Base-by-base conservation (phyloP, 1,284 basidiomycete genomes). In the Cerrena zonata region DNA sequence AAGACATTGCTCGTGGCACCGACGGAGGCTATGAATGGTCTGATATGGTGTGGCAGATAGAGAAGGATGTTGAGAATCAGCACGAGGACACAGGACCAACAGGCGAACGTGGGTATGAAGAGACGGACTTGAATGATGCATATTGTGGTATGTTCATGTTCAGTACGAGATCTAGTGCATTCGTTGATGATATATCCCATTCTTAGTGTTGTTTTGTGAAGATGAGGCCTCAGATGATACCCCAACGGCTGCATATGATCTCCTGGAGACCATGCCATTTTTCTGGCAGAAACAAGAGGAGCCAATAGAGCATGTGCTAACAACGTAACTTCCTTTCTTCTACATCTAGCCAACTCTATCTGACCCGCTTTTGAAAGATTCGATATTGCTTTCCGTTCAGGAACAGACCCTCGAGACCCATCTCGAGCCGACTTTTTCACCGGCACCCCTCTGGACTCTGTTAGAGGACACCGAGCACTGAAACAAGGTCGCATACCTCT, bases 381-480 rank as follows among this genome's bases (percentile, higher is more conserved):
- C 55, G 87, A 90, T 58, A 64, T 85, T 26, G 69, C 77, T 2
- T 77, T 81, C 55, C 72, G 74, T 34, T 69, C 77, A 23, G 77
- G 76, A 5, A 68, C 74, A 15, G 77, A 78, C 53, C 76, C 77
- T 0, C 41, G 51, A 4, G 56, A 69, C 15, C 51, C 64, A 1
- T 71, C 73, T 1, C 69, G 78, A 48, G 69, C 80, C 1, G 78
- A 82, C 58, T 84, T 86, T 58, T 64, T 86, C 22, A 71, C 79
- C 0, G 72, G 73, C 10, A 75, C 70, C 55, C 58, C 67, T 10
- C 62, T 85, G 38, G 76, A 77, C 53, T 76, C 77, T 5, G 66
- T 65, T 12, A 65, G 75, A 45, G 79, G 76, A 3, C 82, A 76
- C 61, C 74, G 75, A 42, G 77, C 78, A 2, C 59, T 85, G 44